Percentiles rank a stretch among this genome's conserved stretches.
Evolutionary conservation across 768 basidiomycete species (phyloP).

Genomic region (Rhizopogon roseolus): DNA sequence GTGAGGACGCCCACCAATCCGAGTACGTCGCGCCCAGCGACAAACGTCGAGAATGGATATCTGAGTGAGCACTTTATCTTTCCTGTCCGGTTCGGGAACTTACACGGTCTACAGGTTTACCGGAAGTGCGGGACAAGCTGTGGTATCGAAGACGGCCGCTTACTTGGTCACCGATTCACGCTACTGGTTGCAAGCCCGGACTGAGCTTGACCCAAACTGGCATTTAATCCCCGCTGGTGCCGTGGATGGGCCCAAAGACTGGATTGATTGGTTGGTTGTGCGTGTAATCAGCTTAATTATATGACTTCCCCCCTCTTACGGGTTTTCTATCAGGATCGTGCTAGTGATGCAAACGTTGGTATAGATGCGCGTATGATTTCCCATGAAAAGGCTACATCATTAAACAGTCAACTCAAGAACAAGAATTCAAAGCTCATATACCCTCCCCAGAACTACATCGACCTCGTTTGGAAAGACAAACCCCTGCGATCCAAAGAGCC

Average conservation of each 20-base stretch:
- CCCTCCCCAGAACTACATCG: constrained; percentile 80
- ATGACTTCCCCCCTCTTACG: not conserved
- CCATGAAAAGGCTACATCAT: constrained; percentile 58
- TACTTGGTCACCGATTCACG: constrained; percentile 78
- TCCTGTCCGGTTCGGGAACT: constrained; percentile 17
- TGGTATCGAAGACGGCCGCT: constrained; percentile 61
- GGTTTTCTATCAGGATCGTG: constrained; percentile 31
- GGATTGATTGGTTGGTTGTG: constrained; percentile 77
- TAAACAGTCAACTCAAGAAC: constrained; percentile 50
- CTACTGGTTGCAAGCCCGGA: constrained; percentile 76
- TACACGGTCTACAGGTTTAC: constrained; percentile 42
- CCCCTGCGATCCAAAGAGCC: constrained; percentile 62
- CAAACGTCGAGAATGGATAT: constrained; percentile 73
- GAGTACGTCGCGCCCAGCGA: constrained; percentile 78
- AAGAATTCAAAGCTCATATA: constrained; percentile 67
- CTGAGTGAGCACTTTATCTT: constrained; percentile 50
- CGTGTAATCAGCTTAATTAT: constrained; percentile 15
- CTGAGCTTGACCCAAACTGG: constrained; percentile 75
- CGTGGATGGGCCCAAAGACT: constrained; percentile 54
- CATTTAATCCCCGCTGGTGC: constrained; percentile 54
- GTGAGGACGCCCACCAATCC: constrained; percentile 78
- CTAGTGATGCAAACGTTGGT: constrained; percentile 53
- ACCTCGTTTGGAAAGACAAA: constrained; percentile 77
- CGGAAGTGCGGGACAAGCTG: constrained; percentile 66
- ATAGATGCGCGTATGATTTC: constrained; percentile 84